Evolutionary conservation across 495 filamentous ascomycete genomes (phyloP), one percentile per base, ranked within the genome.

Genomic region (Penicillium herquei): DNA sequence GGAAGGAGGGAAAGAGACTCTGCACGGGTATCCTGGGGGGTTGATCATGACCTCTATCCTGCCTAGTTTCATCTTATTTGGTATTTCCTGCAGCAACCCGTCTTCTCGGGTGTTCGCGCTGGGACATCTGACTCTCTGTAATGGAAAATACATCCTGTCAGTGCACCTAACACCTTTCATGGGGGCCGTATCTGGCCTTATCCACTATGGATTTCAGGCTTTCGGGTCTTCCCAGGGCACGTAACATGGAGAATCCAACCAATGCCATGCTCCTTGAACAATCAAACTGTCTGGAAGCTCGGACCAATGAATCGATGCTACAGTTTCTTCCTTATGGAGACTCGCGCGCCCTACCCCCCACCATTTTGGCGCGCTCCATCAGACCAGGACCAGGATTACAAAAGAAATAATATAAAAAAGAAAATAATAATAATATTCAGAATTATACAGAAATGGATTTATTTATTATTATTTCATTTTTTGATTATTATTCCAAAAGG

Each of bases 21-120:
- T 74, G 69, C 69, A 73, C 67, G 63, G 63, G 55, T 68, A 66
- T 68, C 43, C 67, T 54, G 63, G 67, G 56, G 30, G 63, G 65
- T 58, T 65, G 67, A 74, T 76, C 71, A 61, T 67, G 59, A 59
- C 57, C 56, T 65, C 65, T 61, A 67, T 69, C 65, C 55, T 64
- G 58, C 64, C 59, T 73, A 67, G 70, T 70, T 70, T 63, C 68
- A 69, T 69, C 67, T 72, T 71, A 70, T 69, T 75, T 66, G 61
- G 63, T 34, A 66, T 69, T 66, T 71, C 49, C 63, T 76, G 71
- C 73, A 72, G 64, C 57, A 31, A 62, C 64, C 73, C 70, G 73
- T 59, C 63, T 61, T 66, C 21, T 26, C 70, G 73, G 64, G 68
- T 70, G 66, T 68, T 69, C 68, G 64, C 58, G 57, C 67, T 70